Conservation (phyloP, 2,329 filamentous ascomycete genomes). For the Aspergillus bombycis region DNA sequence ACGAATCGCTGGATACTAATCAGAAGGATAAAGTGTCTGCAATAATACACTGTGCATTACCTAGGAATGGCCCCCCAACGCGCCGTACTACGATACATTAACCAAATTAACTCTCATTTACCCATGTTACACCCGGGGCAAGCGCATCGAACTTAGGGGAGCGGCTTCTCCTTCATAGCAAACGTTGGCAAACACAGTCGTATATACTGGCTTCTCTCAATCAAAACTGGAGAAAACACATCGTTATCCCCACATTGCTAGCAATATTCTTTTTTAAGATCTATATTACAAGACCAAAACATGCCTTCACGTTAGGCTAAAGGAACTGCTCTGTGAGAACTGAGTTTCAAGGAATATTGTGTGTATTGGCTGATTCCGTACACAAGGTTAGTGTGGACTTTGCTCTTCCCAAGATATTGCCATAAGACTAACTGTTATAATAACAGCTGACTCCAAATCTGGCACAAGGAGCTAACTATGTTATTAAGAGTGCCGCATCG, state of each 20-base stretch:
- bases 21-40: too few species aligned
- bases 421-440: background rate
- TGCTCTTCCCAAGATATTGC: background rate
- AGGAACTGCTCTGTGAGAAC: background rate
- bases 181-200: background rate
- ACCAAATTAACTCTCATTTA: too few species aligned
- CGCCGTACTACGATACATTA: too few species aligned
- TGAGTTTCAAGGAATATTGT: background rate
- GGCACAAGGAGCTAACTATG: background rate
- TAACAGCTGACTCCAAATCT: background rate
- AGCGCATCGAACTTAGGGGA: background rate
- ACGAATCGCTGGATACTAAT: too few species aligned
- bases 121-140: background rate
- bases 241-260: background rate
- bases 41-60: too few species aligned
- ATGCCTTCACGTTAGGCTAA: background rate
- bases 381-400: background rate
- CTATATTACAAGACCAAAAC: background rate
- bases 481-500: background rate
- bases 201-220: background rate
- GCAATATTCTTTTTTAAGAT: background rate
- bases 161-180: background rate
- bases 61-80: too few species aligned
- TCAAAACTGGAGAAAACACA: background rate
- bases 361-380: background rate